Percentiles rank a stretch among this genome's conserved stretches.
Conservation (phyloP, 306 rosid species). For the Lablab purpureus region DNA sequence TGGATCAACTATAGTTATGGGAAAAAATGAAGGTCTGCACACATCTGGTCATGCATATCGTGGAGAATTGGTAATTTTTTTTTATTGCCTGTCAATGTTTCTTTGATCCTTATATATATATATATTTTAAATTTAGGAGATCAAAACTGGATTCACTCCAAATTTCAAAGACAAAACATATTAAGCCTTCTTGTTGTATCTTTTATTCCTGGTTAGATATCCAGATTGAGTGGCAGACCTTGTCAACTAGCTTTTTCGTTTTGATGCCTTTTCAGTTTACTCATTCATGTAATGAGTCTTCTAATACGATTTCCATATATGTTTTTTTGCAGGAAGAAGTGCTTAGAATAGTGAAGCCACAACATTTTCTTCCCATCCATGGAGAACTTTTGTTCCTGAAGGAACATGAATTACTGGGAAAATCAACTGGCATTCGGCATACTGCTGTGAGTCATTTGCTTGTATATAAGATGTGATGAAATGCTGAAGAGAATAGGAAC, state of each 20-base stretch:
- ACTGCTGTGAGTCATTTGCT: constrained; percentile 71
- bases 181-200: neutral
- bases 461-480: neutral
- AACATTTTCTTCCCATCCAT: constrained; percentile 97
- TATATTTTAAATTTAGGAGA: neutral
- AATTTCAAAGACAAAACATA: too few relatives aligned
- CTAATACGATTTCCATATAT: neutral
- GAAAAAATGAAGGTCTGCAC: constrained; percentile 14
- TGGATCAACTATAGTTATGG: constrained; percentile 25
- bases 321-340: constrained; percentile 77
- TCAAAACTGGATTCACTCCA: neutral
- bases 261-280: neutral
- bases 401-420: constrained; percentile 96
- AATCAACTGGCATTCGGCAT: constrained; percentile 94
- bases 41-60: constrained; percentile 26
- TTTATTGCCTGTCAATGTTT: neutral
- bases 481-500: neutral
- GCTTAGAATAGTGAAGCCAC: constrained; percentile 94
- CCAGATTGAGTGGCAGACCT: neutral
- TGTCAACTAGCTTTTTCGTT: neutral
- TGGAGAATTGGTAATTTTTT: constrained; percentile 18
- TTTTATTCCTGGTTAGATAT: neutral
- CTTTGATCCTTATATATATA: neutral
- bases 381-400: constrained; percentile 96
- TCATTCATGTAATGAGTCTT: neutral